Evolutionary conservation across 2,329 filamentous ascomycete genomes (phyloP), one percentile per base, ranked within the genome.

Genomic region (Beauveria pseudobassiana): DNA sequence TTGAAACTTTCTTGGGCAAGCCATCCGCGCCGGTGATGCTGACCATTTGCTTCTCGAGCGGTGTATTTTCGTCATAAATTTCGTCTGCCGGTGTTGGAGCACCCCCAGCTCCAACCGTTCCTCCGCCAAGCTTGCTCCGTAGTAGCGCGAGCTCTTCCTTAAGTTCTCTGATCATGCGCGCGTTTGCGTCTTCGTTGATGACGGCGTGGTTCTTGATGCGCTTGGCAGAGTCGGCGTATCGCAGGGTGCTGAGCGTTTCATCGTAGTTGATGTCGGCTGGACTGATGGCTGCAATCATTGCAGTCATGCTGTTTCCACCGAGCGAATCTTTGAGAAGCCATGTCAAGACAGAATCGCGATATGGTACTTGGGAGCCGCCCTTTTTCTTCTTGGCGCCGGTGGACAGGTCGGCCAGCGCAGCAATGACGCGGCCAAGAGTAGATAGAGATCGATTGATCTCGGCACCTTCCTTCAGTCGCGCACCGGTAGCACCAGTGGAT

Each of bases 121-220:
- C 82, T 42, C 84, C 84, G 56, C 87, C 88, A 16, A 99, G 83
- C 72, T 99, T 98, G 69, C 90, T 88, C 68, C 95, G 85, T 62
- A 99, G 79, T 64, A 96, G 81, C 1, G 90, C 85, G 62, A 99
- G 76, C 71, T 99, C 95, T 74, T 99, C 95, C 73, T 99, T 99
- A 65, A 99, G 80, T 72, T 99, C 95, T 74, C 95, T 85, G 66
- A 99, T 98, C 95, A 99, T 99, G 68, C 95, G 89, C 63, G 95
- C 95, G 72, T 99, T 99, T 52, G 95, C 93, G 76, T 99, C 95
- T 74, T 99, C 95, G 78, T 99, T 99, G 74, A 99, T 90, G 56
- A 99, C 95, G 62, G 95, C 95, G 74, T 99, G 95, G 78, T 99
- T 99, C 91, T 98, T 98, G 82, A 99, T 99, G 69, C 95, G 87